A percentile compares a stretch with the other conserved stretches of the same genome.
phyloP scores from a whole-genome alignment of 192 early-diverging fungal genomes.

The Cetraspora pellucida region DNA sequence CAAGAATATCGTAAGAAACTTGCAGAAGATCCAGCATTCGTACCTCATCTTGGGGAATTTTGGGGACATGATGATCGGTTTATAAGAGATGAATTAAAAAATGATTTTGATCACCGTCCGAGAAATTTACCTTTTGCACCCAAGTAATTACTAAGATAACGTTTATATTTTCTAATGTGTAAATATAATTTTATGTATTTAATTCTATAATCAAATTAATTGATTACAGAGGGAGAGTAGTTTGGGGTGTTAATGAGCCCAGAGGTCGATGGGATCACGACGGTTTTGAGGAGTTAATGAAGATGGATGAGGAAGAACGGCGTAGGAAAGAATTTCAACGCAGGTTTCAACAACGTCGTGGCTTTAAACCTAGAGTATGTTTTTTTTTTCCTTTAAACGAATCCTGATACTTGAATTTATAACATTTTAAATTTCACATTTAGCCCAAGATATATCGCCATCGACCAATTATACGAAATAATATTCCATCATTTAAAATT shows the following conservation, averaged over 20 bases:
- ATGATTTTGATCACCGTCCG: constrained; percentile 31
- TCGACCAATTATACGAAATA: not conserved
- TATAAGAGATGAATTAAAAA: constrained; percentile 51
- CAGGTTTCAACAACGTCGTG: not conserved
- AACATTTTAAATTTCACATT: not conserved
- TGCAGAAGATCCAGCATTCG: constrained; percentile 59
- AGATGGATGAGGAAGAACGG: constrained; percentile 44
- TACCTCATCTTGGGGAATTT: constrained; percentile 59
- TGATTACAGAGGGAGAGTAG: constrained; percentile 18
- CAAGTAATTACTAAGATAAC: constrained; percentile 11
- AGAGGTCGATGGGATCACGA: constrained; percentile 52
- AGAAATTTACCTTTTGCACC: constrained; percentile 15
- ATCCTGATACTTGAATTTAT: not conserved
- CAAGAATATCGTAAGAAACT: constrained; percentile 58
- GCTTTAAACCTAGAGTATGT: not conserved
- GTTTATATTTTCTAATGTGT: not conserved
- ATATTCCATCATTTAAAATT: not conserved
- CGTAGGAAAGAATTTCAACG: constrained; percentile 5
- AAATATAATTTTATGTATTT: not conserved
- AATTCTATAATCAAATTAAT: too few relatives aligned
- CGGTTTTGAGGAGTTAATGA: constrained; percentile 55
- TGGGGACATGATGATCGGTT: constrained; percentile 64
- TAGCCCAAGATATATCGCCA: not conserved
- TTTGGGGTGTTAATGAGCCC: not conserved
- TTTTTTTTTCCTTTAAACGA: not conserved